Evolutionary conservation across 2,329 filamentous ascomycete genomes (phyloP), one percentile per base, ranked within the genome.

Genomic region (Epichloe amarillans): DNA sequence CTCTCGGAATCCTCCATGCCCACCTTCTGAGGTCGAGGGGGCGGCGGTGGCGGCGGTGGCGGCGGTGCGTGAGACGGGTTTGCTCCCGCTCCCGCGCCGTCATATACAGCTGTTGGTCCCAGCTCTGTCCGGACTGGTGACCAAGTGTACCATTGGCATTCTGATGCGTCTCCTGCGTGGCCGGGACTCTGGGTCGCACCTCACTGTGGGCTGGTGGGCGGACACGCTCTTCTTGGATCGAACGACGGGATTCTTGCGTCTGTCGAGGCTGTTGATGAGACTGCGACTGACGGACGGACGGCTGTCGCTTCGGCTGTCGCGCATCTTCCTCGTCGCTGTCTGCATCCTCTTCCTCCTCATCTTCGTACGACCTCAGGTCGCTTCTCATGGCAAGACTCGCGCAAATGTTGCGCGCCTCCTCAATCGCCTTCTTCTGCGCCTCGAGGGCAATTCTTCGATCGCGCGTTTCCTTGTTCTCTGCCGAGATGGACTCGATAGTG

Each of bases 401-500:
- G 54, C 73, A 76, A 21, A 75, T 69, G 46, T 68, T 69, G 49
- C 69, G 69, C 30, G 73, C 73, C 54, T 76, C 73, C 41, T 75
- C 72, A 47, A 76, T 75, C 1, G 72, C 72, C 54, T 67, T 65
- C 64, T 73, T 74, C 58, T 75, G 72, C 17, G 61, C 57, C 62
- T 73, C 73, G 49, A 76, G 66, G 0, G 69, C 64, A 54, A 70
- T 62, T 48, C 73, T 68, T n/a, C 72, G 64, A 33, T 76, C 73
- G 4, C 73, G 65, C 0, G 72, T 75, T 62, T 74, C 72, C 64
- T 73, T 74, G 58, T 75, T 75, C 63, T 76, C 73, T 1, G 73
- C 72, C 0, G 73, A 72, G 47, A 76, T 76, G 35, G 68, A 70
- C 59, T 76, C 72, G 37, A 76, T 68, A 4, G 66, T 66, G 3